phyloP scores from a whole-genome alignment of 306 rosid species.

The Quercus robur region DNA sequence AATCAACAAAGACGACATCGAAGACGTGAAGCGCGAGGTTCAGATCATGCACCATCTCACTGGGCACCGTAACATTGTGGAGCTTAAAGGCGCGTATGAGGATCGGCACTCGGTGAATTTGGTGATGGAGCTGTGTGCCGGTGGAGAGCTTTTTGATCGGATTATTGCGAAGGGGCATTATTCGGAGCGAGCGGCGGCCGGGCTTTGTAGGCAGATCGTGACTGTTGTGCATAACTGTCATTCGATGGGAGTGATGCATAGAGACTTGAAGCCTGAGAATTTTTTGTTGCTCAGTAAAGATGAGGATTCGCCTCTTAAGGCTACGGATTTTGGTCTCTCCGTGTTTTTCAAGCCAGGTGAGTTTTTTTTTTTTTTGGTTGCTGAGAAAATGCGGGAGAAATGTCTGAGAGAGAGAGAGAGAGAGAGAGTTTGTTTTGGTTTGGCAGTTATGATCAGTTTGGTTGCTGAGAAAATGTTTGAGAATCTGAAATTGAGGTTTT shows the following conservation, averaged over 20 bases:
- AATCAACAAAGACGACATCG: constrained; percentile 64
- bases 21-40: constrained; percentile 84
- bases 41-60: constrained; percentile 99
- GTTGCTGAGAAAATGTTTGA: neutral
- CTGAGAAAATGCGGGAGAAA: neutral
- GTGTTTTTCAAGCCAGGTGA: constrained; percentile 80
- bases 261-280: constrained; percentile 93
- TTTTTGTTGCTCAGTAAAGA: constrained; percentile 61
- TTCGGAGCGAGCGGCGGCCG: constrained; percentile 92
- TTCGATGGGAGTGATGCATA: constrained; percentile 90
- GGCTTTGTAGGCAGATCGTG: constrained; percentile 79
- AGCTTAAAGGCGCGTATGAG: constrained; percentile 88
- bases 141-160: constrained; percentile 94
- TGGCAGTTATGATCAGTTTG: neutral
- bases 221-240: constrained; percentile 86
- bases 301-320: constrained; percentile 78
- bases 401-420: no score
- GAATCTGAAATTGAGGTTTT: neutral
- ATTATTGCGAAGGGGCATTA: constrained; percentile 83
- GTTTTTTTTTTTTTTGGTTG: neutral
- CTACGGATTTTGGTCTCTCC: constrained; percentile 90
- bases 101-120: constrained; percentile 94
- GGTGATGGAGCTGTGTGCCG: constrained; percentile 94
- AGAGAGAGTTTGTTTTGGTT: no score
- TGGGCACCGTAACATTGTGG: constrained; percentile 86